Evolutionary conservation across 306 rosid genomes (phyloP).

Genomic region (Lupinus albus): DNA sequence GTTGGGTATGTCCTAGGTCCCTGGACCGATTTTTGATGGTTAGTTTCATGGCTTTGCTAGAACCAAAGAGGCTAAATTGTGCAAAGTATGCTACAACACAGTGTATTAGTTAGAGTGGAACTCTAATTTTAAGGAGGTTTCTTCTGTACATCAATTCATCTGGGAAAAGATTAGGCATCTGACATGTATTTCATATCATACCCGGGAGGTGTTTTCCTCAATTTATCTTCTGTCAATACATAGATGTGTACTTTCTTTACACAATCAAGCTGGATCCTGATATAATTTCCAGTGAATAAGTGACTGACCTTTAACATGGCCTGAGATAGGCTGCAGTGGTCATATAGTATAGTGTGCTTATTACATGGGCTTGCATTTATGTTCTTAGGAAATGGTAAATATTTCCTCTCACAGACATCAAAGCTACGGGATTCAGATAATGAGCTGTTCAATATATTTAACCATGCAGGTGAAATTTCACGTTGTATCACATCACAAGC

Average conservation of each 20-base stretch:
- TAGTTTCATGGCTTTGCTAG: neutral
- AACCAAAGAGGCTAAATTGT: neutral
- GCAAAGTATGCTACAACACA: neutral
- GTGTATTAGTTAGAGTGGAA: too few species aligned
- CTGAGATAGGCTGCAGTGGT: neutral
- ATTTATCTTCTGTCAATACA: neutral
- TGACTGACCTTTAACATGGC: neutral
- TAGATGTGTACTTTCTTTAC: neutral
- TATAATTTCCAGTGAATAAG: neutral
- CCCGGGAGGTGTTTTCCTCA: neutral
- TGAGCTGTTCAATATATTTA: slow-evolving; percentile 21
- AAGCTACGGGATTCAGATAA: slow-evolving; percentile 13
- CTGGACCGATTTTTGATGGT: neutral
- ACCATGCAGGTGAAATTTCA: slow-evolving; percentile 78
- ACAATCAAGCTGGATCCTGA: neutral
- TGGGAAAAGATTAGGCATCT: neutral
- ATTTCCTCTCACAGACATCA: slow-evolving; percentile 24
- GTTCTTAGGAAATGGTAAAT: slow-evolving; percentile 14
- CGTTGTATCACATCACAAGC: slow-evolving; percentile 71
- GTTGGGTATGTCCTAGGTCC: neutral
- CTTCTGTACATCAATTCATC: neutral
- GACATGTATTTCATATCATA: neutral
- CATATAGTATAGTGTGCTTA: neutral
- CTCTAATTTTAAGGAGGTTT: too few species aligned
- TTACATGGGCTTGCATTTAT: slow-evolving; percentile 1